Evolutionary conservation across 2,329 filamentous ascomycete genomes (phyloP).

Genomic region (Botrytis tulipae): DNA sequence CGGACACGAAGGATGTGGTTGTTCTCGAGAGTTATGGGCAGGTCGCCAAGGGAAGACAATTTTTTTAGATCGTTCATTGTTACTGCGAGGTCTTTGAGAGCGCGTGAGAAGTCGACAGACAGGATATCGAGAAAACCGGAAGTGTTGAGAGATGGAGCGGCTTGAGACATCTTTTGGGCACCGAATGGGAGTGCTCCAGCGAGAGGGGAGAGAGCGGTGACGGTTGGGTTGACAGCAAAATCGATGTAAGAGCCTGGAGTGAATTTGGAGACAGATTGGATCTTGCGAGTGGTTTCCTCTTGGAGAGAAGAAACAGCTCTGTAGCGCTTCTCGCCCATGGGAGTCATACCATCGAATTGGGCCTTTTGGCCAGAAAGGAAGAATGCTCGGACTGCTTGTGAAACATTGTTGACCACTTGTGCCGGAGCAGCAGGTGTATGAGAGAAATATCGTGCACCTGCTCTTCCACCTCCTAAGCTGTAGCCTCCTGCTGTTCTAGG

Average conservation of each 20-base stretch:
- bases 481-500: constrained; percentile 91
- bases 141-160: constrained; percentile 67
- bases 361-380: constrained; percentile 87
- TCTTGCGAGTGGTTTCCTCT: constrained; percentile 67
- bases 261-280: constrained; percentile 56
- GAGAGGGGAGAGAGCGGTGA: constrained; percentile 81
- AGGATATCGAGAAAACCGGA: constrained; percentile 83
- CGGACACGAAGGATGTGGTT: constrained; percentile 68
- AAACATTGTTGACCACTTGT: constrained; percentile 94
- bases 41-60: constrained; percentile 73
- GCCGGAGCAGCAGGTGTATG: constrained; percentile 82
- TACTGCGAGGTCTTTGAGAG: constrained; percentile 77
- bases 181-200: constrained; percentile 52
- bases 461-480: constrained; percentile 64
- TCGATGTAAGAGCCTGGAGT: constrained; percentile 79
- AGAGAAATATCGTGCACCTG: constrained; percentile 83
- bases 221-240: constrained; percentile 82
- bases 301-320: constrained; percentile 73
- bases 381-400: constrained; percentile 86
- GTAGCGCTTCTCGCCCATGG: constrained; percentile 75
- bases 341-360: constrained; percentile 75
- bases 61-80: constrained; percentile 79
- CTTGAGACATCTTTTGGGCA: constrained; percentile 40
- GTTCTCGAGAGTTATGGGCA: constrained; percentile 71
- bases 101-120: constrained; percentile 82